Conservation (phyloP, 2,329 filamentous ascomycete species). For the Neoascochyta sp. region DNA sequence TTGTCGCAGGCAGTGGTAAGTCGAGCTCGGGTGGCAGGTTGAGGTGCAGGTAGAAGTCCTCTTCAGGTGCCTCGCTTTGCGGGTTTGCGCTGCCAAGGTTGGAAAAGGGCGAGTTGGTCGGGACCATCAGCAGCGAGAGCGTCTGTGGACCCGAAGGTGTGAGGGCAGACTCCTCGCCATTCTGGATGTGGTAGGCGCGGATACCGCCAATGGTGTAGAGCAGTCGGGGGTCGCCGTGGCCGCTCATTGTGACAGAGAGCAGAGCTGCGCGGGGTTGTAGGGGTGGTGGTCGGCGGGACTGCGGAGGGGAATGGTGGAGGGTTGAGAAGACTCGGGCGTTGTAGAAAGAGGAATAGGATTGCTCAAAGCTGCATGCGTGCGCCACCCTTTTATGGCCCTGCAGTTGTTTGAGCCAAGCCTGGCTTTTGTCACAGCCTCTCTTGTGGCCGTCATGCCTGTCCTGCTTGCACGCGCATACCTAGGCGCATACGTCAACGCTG, state of each 20-base stretch:
- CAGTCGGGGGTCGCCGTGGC: slow-evolving; percentile 54
- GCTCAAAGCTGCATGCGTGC: no score
- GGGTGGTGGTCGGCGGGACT: not conserved
- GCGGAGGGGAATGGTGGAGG: no score
- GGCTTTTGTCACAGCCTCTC: no score
- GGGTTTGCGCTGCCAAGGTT: slow-evolving; percentile 55
- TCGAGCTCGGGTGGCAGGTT: slow-evolving; percentile 93
- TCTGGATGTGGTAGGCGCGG: slow-evolving; percentile 82
- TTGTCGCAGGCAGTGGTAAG: slow-evolving; percentile 87
- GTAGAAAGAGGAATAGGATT: no score
- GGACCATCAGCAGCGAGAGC: slow-evolving; percentile 91
- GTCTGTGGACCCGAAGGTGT: slow-evolving; percentile 86
- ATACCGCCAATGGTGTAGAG: slow-evolving; percentile 71
- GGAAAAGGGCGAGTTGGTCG: slow-evolving; percentile 70
- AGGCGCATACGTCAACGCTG: no score
- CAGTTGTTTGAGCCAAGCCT: not conserved
- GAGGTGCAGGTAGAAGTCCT: slow-evolving; percentile 96
- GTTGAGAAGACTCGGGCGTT: no score
- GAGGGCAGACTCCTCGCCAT: slow-evolving; percentile 79
- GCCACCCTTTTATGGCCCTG: not conserved
- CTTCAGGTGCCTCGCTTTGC: slow-evolving; percentile 51
- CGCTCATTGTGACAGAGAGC: slow-evolving; percentile 40
- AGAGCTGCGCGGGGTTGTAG: slow-evolving; percentile 10
- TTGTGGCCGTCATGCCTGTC: no score
- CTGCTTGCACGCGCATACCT: no score